phyloP scores from a whole-genome alignment of 768 basidiomycete species.

The Kwoniella shandongensis region DNA sequence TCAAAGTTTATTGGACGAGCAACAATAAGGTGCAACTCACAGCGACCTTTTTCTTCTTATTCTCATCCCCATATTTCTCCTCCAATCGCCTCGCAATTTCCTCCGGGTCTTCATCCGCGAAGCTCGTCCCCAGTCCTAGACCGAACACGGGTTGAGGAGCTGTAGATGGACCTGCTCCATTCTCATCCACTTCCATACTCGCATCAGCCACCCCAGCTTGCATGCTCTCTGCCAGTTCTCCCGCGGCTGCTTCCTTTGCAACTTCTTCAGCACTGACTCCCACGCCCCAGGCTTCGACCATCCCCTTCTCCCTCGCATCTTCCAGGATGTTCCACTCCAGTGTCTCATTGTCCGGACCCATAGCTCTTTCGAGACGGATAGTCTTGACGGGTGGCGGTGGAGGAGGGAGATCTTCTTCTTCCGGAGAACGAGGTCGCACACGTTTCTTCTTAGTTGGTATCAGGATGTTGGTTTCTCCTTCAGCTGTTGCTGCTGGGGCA shows the following conservation, averaged over 20 bases:
- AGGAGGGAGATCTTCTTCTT: conserved; percentile 37
- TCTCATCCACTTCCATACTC: not conserved
- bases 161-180: conserved; percentile 16
- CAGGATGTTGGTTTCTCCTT: conserved; percentile 26
- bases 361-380: conserved; percentile 32
- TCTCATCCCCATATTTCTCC: conserved; percentile 39
- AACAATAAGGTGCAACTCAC: conserved; percentile 29
- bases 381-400: conserved; percentile 47
- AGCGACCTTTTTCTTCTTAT: conserved; percentile 24
- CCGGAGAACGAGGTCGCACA: conserved; percentile 19
- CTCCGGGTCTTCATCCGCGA: conserved; percentile 31
- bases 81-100: conserved; percentile 41
- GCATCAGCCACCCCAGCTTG: not conserved
- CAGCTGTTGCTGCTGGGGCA: conserved; percentile 6
- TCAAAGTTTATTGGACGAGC: not conserved
- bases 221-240: not conserved
- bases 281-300: conserved; percentile 34
- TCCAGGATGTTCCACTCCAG: conserved; percentile 44
- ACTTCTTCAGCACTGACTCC: conserved; percentile 17
- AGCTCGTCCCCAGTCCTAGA: conserved; percentile 8
- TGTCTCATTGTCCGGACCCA: conserved; percentile 22
- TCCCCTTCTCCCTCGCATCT: conserved; percentile 36
- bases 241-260: conserved; percentile 11
- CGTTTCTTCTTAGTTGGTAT: conserved; percentile 40
- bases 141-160: conserved; percentile 6